phyloP scores from a whole-genome alignment of 495 filamentous ascomycete genomes.

The Xylaria acuta region DNA sequence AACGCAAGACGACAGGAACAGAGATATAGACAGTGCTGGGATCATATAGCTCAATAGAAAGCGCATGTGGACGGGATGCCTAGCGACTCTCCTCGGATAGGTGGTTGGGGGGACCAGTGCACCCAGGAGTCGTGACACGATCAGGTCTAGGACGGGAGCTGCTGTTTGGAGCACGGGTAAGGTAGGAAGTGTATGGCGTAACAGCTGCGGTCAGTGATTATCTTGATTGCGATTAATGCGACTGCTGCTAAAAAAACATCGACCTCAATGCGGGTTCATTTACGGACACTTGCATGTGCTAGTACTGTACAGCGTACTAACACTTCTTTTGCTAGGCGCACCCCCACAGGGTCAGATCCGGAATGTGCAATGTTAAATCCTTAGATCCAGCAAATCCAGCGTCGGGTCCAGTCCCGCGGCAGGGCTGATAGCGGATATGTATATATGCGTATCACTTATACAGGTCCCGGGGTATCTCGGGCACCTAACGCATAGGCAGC shows the following conservation, averaged over 20 bases:
- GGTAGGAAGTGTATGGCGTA: slow-evolving; percentile 17
- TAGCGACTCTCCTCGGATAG: neutral
- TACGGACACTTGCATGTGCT: slow-evolving; percentile 4
- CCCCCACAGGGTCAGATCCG: neutral
- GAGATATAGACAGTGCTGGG: neutral
- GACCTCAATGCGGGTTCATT: slow-evolving; percentile 23
- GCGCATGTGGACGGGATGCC: slow-evolving; percentile 14
- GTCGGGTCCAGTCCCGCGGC: neutral
- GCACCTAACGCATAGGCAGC: neutral
- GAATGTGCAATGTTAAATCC: slow-evolving; percentile 3
- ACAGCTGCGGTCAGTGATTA: neutral
- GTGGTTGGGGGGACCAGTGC: neutral
- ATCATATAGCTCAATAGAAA: slow-evolving; percentile 11
- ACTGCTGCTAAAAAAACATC: slow-evolving; percentile 16
- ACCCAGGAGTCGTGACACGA: neutral
- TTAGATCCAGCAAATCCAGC: neutral
- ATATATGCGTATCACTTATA: neutral
- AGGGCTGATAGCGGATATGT: neutral
- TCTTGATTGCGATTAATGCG: slow-evolving; percentile 27
- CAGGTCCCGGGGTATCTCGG: too few species aligned
- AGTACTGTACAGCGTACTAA: neutral
- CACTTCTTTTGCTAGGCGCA: neutral
- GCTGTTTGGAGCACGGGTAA: neutral
- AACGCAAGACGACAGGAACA: neutral
- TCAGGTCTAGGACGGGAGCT: slow-evolving; percentile 11